Conservation (phyloP, 352 stramenopile genomes). For the Globisporangium echinulatum region DNA sequence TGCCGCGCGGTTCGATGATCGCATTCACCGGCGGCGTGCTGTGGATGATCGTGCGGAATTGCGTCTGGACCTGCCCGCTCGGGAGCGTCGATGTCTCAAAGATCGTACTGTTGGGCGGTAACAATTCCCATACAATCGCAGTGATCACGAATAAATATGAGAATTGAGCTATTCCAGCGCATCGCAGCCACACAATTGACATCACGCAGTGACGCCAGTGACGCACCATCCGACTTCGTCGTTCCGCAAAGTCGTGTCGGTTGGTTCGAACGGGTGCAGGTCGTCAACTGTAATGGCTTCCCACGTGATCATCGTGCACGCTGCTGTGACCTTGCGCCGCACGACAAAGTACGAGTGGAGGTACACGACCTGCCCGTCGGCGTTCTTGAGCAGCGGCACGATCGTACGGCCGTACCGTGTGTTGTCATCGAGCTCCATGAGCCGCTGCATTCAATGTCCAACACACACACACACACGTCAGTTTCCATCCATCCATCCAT, state of each 20-base stretch:
- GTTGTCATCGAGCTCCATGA: conserved; percentile 75
- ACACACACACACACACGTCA: background rate
- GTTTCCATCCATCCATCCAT: background rate
- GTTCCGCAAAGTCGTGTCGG: conserved; percentile 58
- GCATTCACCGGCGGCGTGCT: conserved; percentile 55
- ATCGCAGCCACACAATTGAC: background rate
- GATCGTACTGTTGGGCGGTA: conserved; percentile 33
- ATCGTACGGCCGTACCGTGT: conserved; percentile 77
- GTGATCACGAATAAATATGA: no score
- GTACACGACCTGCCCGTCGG: conserved; percentile 55
- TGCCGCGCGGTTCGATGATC: conserved; percentile 57
- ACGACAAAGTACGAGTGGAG: conserved; percentile 78
- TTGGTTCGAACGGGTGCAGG: conserved; percentile 52
- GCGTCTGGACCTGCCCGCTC: conserved; percentile 44
- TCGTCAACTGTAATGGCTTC: conserved; percentile 63
- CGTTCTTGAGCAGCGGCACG: conserved; percentile 57
- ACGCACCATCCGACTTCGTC: conserved; percentile 75
- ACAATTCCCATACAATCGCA: no score
- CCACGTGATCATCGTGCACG: conserved; percentile 63
- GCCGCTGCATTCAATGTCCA: conserved; percentile 15
- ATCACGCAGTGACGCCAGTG: conserved; percentile 6
- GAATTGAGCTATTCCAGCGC: no score
- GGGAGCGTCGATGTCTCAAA: conserved; percentile 48
- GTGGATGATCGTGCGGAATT: conserved; percentile 64
- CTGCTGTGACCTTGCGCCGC: conserved; percentile 44